Percentiles rank a stretch among this genome's conserved stretches.
Conservation (phyloP, 345 rosid genomes). For the Citrus trifoliata region DNA sequence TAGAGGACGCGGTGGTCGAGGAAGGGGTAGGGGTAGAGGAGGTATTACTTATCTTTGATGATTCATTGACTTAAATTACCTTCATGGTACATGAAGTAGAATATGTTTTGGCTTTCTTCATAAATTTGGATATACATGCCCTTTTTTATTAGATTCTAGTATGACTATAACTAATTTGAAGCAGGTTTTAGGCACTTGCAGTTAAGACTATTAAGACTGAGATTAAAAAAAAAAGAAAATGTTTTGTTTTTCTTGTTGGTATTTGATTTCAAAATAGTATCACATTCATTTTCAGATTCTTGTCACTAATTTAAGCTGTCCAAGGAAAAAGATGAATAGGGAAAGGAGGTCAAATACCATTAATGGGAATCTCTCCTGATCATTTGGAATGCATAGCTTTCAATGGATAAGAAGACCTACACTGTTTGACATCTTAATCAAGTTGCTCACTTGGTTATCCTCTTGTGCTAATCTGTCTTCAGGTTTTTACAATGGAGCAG, state of each 20-base stretch:
- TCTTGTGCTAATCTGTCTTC: slow-evolving; percentile 4
- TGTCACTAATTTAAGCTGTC: background rate
- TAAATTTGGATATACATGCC: no score
- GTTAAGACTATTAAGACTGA: background rate
- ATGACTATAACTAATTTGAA: background rate
- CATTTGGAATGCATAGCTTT: background rate
- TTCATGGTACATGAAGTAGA: background rate
- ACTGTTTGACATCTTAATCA: background rate
- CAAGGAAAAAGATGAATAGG: background rate
- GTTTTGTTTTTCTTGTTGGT: no score
- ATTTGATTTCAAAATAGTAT: background rate
- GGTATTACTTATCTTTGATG: slow-evolving; percentile 14
- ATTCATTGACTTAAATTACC: background rate
- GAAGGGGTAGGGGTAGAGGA: slow-evolving; percentile 38
- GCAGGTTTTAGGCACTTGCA: background rate
- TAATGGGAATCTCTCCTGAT: background rate
- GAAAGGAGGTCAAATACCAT: background rate
- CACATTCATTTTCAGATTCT: background rate
- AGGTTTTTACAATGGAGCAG: slow-evolving; percentile 22
- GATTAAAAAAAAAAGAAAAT: no score
- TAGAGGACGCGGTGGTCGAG: slow-evolving; percentile 32
- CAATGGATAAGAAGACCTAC: background rate
- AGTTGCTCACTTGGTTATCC: background rate
- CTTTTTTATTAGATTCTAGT: background rate
- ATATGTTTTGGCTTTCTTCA: background rate